Base-by-base conservation (phyloP, 768 basidiomycete species). In the Mycena latifolia region DNA sequence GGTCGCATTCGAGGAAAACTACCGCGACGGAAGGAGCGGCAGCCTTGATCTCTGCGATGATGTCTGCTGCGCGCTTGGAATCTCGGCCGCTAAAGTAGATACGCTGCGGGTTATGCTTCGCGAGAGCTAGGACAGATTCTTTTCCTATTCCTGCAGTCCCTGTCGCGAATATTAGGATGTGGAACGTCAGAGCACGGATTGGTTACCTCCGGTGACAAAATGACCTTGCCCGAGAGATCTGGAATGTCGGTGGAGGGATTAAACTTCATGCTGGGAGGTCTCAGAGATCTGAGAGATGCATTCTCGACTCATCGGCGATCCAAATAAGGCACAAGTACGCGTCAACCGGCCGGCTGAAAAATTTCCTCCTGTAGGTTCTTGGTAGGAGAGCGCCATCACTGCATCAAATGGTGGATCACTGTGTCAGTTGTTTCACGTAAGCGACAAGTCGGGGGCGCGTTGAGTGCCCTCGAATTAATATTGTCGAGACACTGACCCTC, bases 71-170 rank as follows among this genome's bases (percentile, higher is more conserved):
- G 11, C 53, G 55, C 6, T 27, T 22, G 9, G 61, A n/a, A 53
- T 69, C 41, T 22, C 69, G 69, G 17, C 69, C 69, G n/a, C 55
- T 69, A 33, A 69, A 66, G 46, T 58, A 69, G 18, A 69, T 50
- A 18, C 52, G 24, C 24, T 48, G n/a, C 4, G 69, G 69, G 25
- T 60, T 66, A 47, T 66, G 69, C 15, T 61, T 56, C 31, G 69
- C 69, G 4, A 64, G 39, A 17, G 35, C 69, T 1, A 66, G 35
- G 11, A 69, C 24, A 0, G 69, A 22, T 58, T 62, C 61, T 46
- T 60, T 69, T 10, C 65, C 65, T 17, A 65, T 50, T 20, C 69
- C 69, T 5, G 46, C 64, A 20, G 69, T 69, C 4, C 69, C 69
- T 67, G n/a, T 47, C 5, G 12, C 11, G 27, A 5, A 37, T 41